Evolutionary conservation across 495 filamentous ascomycete species (phyloP), one percentile per base, ranked within the genome.

Genomic region (Lasiosphaeris hirsuta): DNA sequence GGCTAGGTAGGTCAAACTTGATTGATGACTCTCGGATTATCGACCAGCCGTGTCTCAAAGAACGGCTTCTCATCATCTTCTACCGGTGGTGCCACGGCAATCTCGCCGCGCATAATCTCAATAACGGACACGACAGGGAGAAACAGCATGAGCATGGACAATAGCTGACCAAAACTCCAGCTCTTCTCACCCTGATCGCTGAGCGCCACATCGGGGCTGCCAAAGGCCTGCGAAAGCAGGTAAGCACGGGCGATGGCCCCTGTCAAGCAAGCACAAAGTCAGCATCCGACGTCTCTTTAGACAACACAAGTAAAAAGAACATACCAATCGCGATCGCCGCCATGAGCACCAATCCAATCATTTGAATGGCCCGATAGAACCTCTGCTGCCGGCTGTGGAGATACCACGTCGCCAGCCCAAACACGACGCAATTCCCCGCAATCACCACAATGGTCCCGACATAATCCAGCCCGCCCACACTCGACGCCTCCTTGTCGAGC

Each of bases 81-180:
- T 10, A 70, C 62, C 6, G 67, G 73, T 13, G 75, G 69, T 18
- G 78, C 70, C 40, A 76, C 75, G 13, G 66, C 67, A 45, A 78
- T 69, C 62, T 82, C 78, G 41, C 81, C 82, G 6, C 82, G 60
- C 45, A 79, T 62, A 46, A 84, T 81, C 67, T 85, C 82, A 33
- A 84, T 63, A 0, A 73, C 72, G 0, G 76, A 79, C 39, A 84
- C 72, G 11, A 84, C 56, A 11, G 82, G 82, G 56, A 85, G 57
- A 3, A 79, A 54, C 45, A 85, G 59, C 64, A 85, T 72, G 37
- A 83, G 67, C 44, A 85, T 56, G 0, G 75, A 72, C 7, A 85
- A 62, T 55, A 83, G 58, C 68, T 83, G 81, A 1, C 82, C 82
- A 57, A 83, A 85, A 40, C 78, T 78, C 80, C 81, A 85, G 14